Evolutionary conservation across 441 rosid species (phyloP).

Genomic region (Kokia cookei): DNA sequence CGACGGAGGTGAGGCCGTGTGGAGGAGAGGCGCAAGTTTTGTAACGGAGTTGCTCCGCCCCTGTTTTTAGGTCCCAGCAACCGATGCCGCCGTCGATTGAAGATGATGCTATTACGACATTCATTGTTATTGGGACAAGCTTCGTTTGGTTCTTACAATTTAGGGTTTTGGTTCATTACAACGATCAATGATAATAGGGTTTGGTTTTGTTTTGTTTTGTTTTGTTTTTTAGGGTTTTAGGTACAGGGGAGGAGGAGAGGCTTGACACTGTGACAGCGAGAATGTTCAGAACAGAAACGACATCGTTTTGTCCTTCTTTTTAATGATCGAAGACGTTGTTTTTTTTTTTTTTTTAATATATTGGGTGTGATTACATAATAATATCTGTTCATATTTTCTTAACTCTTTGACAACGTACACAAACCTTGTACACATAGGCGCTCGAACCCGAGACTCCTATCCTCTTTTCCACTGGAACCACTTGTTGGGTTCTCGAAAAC

Average conservation of each 20-base stretch:
- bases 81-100: slow-evolving; percentile 65
- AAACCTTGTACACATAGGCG: too few relatives aligned
- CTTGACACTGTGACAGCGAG: not conserved
- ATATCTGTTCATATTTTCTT: too few relatives aligned
- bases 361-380: too few relatives aligned
- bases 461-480: too few relatives aligned
- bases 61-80: slow-evolving; percentile 73
- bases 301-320: not conserved
- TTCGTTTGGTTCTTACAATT: not conserved
- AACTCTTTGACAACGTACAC: too few relatives aligned
- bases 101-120: slow-evolving; percentile 59
- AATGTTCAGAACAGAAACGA: not conserved
- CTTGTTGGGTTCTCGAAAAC: too few relatives aligned
- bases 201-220: not conserved
- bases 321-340: too few relatives aligned
- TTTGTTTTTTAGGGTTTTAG: not conserved
- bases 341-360: too few relatives aligned
- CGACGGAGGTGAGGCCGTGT: slow-evolving; percentile 64
- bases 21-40: slow-evolving; percentile 66
- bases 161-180: not conserved
- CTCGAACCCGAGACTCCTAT: too few relatives aligned
- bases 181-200: not conserved
- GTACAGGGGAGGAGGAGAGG: not conserved
- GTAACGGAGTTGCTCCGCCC: slow-evolving; percentile 58
- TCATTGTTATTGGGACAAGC: slow-evolving; percentile 16